Base-by-base conservation (phyloP, 2,329 filamentous ascomycete species). In the Diaporthe ampelina region DNA sequence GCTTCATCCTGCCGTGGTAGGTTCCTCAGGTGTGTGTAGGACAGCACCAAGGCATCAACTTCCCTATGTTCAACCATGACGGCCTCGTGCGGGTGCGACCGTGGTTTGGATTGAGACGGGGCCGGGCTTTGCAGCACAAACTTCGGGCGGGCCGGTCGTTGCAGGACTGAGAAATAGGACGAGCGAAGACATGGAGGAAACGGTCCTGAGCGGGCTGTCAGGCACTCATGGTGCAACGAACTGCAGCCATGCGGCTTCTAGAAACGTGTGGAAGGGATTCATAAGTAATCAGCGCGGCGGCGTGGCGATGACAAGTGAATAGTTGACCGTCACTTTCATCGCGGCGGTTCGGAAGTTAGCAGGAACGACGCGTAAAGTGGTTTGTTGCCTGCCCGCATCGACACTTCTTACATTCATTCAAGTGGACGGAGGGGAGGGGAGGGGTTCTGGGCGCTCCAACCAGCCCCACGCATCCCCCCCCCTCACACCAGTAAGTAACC, bases 1-100 rank as follows among this genome's bases (percentile, higher is more conserved):
- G 89, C 89, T 74, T 90, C 88, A 21, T 81, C 79, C 26, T 87
- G 85, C 3, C 87, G 85, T 1, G 86, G 84, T 43, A 88, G 84
- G 29, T 84, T 80, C 11, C 81, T 81, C 70, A 91, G 79, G 77
- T 91, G 88, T 48, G 86, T 86, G 79, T 85, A 90, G 10, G 85
- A 85, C 24, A 82, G 78, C 7, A 91, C 81, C 43, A 86, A 79
- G 3, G 86, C 82, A 75, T 90, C 86, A 75, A 84, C 78, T 77
- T 87, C 85, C 1, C 61, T 57, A 19, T 45, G 48, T 15, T 69
- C 52, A 67, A 29, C 61, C 72, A 75, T 75, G 43, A 45, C 37
- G 72, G 48, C 5, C 43, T 29, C 17, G 54, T 72, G 43, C 15
- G 26, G 32, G 15, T 11, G 50, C 21, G 43, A 43, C 11, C 15